Conservation (phyloP, 108 stramenopile species). For the Schizochytrium sp. region DNA sequence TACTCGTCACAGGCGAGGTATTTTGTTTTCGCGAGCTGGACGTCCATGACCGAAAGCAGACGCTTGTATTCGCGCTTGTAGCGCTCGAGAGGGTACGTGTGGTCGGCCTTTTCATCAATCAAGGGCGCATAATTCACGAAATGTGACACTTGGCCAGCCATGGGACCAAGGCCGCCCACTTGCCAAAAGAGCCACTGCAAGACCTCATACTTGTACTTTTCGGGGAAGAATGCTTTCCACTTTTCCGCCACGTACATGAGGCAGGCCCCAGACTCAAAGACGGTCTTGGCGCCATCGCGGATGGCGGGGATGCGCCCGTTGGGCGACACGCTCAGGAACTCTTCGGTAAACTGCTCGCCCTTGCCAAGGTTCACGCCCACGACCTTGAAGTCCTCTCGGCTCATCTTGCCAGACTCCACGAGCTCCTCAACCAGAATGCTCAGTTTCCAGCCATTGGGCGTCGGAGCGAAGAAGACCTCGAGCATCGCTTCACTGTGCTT, state of each 20-base stretch:
- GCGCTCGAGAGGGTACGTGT: not conserved
- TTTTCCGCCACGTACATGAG: conserved; percentile 8
- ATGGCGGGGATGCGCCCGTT: conserved; percentile 3
- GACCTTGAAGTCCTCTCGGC: not conserved
- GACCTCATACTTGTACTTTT: not conserved
- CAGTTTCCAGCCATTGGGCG: conserved; percentile 8
- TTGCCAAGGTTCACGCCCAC: not conserved
- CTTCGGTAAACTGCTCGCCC: not conserved
- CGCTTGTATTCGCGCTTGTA: not conserved
- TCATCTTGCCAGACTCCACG: not conserved
- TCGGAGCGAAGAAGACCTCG: conserved; percentile 10
- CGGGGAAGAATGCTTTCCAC: not conserved
- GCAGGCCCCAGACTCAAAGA: not conserved
- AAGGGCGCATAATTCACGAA: not conserved
- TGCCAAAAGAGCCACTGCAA: conserved; percentile 18
- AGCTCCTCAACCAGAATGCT: conserved; percentile 15
- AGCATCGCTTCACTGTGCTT: not conserved
- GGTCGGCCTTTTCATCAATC: not conserved
- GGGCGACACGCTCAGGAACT: not conserved
- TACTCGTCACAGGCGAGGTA: not conserved
- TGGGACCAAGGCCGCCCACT: conserved; percentile 11
- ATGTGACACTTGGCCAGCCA: conserved; percentile 9
- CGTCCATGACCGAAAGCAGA: not conserved
- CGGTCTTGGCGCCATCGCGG: not conserved
- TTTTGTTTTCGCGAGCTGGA: not conserved